Conservation (phyloP, 2,329 filamentous ascomycete genomes). For the Ophiostoma sp. region DNA sequence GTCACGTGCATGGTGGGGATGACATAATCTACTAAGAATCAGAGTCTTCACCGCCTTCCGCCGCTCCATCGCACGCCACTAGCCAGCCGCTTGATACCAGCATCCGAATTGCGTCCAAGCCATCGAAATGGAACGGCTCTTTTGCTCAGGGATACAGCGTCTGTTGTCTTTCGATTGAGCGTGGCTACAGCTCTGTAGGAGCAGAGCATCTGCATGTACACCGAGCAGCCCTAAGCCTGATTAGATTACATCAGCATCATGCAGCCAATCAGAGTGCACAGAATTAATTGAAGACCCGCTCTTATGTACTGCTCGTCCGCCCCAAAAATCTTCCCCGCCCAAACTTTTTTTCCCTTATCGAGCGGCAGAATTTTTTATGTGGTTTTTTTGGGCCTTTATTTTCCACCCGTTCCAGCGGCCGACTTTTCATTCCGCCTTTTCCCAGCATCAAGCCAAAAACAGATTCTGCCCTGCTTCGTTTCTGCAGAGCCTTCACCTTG, state of each 20-base stretch:
- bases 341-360: constrained; percentile 21
- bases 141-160: background rate
- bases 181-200: background rate
- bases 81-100: background rate
- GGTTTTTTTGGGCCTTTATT: background rate
- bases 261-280: background rate
- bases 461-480: constrained; percentile 4
- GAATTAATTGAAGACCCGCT: background rate
- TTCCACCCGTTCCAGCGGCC: constrained; percentile 12
- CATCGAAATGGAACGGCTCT: background rate
- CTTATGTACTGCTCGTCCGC: background rate
- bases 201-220: background rate
- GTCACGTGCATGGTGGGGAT: background rate
- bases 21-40: background rate
- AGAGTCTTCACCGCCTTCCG: background rate
- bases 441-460: background rate
- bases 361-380: constrained; percentile 19
- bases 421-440: constrained; percentile 18
- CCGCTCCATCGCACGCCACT: background rate
- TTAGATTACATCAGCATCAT: background rate
- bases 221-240: background rate
- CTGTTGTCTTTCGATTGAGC: background rate
- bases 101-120: background rate
- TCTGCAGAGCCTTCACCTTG: constrained; percentile 12
- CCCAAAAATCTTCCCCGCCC: constrained; percentile 17